Conservation (phyloP, 2,329 filamentous ascomycete genomes). For the Sporothrix brasiliensis region DNA sequence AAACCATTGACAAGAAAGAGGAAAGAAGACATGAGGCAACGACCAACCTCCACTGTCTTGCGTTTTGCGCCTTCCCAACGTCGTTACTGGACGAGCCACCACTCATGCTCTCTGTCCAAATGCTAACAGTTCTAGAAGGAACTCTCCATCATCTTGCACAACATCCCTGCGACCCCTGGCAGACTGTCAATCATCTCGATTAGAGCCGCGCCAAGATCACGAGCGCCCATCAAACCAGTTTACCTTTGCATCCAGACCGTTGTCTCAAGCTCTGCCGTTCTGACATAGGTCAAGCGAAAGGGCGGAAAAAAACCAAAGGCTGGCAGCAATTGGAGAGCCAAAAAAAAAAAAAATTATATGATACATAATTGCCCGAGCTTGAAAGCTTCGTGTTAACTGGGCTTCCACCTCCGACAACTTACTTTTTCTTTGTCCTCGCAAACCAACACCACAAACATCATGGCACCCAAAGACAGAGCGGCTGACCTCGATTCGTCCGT, state of each 20-base stretch:
- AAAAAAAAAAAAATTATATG: background rate
- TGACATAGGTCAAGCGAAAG: slow-evolving; percentile 8
- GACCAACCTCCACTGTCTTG: background rate
- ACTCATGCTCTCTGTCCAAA: background rate
- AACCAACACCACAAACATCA: background rate
- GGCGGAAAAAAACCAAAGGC: background rate
- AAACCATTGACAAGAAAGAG: background rate
- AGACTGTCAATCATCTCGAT: background rate
- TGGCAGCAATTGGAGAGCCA: background rate
- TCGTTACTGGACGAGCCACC: background rate
- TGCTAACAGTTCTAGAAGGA: background rate
- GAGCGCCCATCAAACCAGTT: slow-evolving; percentile 6
- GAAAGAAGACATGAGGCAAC: background rate
- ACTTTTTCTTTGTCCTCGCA: background rate
- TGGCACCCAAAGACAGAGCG: slow-evolving; percentile 31
- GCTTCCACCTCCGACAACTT: background rate
- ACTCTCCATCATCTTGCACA: background rate
- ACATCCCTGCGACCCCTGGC: background rate
- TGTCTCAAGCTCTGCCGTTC: slow-evolving; percentile 12
- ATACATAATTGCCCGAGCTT: background rate
- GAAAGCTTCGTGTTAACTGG: background rate
- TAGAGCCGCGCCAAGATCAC: slow-evolving; percentile 22
- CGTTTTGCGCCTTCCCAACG: background rate
- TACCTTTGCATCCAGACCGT: slow-evolving; percentile 14
- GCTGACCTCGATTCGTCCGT: slow-evolving; percentile 36